Evolutionary conservation across 371 early-diverging fungal genomes (phyloP), one percentile per base, ranked within the genome.

Genomic region (Rhizopus arrhizus): DNA sequence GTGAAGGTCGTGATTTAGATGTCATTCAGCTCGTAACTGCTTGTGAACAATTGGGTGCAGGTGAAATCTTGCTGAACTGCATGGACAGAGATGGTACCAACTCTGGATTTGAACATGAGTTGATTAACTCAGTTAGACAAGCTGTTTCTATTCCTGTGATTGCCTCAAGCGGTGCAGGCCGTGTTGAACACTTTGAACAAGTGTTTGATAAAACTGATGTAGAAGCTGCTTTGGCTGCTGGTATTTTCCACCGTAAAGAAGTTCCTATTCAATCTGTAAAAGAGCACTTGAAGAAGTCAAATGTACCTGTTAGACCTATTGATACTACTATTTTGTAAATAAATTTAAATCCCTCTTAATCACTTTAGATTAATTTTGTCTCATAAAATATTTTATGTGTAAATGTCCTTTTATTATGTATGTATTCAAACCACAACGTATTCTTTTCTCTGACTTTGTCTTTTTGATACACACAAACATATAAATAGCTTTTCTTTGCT

Each of bases 31-130:
- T 98, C 28, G 92, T 93, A 11, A 82, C 84, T 6, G 92, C 95
- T 0, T 93, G 93, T 62, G 91, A 94, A 69, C 85, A 84, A 3
- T 66, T 98, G 57, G 98, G 98, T 28, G 97, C 97, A 0, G 98
- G 98, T 28, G 98, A 98, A 77, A 88, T 98, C 53, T 74, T 97
- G 68, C 82, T 96, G 52, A 96, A 96, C 72, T 95, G 94, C 70
- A 97, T 98, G 91, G 97, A 98, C 76, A 87, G 89, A 69, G 98
- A 98, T 74, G 98, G 98, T 5, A 95, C 95, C 46, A 97, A 96
- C 70, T 89, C 92, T 36, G 98, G 98, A 13, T 98, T 90, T 66
- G 98, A 98, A 58, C 72, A 91, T 10, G 95, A 90, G 54, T 78
- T 98, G 29, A 82, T 97, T 59, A 63, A 75, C 7, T 84, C 87